Conservation (phyloP, 495 filamentous ascomycete genomes). For the Penicillium turbatum region DNA sequence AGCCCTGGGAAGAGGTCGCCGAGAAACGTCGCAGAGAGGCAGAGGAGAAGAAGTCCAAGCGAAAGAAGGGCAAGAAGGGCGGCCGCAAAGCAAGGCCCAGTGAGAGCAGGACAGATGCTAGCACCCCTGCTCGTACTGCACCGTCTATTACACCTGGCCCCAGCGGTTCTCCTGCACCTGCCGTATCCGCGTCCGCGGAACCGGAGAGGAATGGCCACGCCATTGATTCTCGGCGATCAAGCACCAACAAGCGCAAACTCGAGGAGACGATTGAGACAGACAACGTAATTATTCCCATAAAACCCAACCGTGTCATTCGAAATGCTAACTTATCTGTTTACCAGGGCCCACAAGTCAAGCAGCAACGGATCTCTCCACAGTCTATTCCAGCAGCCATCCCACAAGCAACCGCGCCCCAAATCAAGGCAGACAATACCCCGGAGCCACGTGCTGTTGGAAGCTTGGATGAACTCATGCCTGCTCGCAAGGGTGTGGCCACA, state of each 20-base stretch:
- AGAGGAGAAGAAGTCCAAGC: conserved; percentile 46
- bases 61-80: conserved; percentile 47
- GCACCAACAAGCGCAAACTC: conserved; percentile 45
- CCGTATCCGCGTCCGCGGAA: conserved; percentile 23
- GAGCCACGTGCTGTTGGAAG: conserved; percentile 16
- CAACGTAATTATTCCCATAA: conserved; percentile 23
- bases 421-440: conserved; percentile 34
- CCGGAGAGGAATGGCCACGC: conserved; percentile 32
- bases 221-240: conserved; percentile 26
- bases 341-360: conserved; percentile 41
- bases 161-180: conserved; percentile 18
- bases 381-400: conserved; percentile 13
- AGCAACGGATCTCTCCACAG: conserved; percentile 35
- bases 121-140: conserved; percentile 31
- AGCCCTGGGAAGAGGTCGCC: conserved; percentile 72
- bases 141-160: conserved; percentile 31
- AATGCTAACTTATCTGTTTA: conserved; percentile 8
- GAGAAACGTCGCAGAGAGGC: conserved; percentile 49
- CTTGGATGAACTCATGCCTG: conserved; percentile 43
- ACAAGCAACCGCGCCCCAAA: conserved; percentile 17
- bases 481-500: conserved; percentile 48
- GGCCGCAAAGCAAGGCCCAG: conserved; percentile 37
- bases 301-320: not conserved
- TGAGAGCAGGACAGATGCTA: conserved; percentile 37
- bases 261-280: conserved; percentile 38